Conservation (phyloP, 2,329 filamentous ascomycete species). For the Calonectria ilicicola region DNA sequence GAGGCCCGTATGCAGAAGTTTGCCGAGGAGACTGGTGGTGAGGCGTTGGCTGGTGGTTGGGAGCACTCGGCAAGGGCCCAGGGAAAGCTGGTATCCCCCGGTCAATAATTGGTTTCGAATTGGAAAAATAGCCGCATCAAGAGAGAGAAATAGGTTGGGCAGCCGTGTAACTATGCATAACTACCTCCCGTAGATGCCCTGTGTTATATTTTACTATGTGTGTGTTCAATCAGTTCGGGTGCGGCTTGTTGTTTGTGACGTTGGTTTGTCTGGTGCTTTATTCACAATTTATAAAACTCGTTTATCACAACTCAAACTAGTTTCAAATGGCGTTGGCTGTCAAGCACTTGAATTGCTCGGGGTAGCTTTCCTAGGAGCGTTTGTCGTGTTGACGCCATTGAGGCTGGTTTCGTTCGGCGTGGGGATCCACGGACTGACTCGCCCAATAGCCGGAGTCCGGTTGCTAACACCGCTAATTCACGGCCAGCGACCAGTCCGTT, state of each 20-base stretch:
- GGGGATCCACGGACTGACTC: constrained; percentile 18
- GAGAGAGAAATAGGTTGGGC: constrained; percentile 31
- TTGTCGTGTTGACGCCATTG: constrained; percentile 11
- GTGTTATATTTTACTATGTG: constrained; percentile 46
- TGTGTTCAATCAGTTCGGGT: constrained; percentile 38
- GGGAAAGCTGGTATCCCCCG: constrained; percentile 88
- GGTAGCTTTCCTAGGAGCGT: not conserved
- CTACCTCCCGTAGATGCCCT: constrained; percentile 43
- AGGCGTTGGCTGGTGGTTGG: constrained; percentile 90
- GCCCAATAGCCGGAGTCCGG: constrained; percentile 21
- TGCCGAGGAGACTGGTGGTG: constrained; percentile 77
- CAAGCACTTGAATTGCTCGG: not conserved
- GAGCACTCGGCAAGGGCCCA: constrained; percentile 78
- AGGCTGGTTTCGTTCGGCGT: not conserved
- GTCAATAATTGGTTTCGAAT: constrained; percentile 73
- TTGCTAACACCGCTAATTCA: constrained; percentile 41
- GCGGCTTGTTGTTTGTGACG: not conserved
- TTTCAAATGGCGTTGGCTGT: not conserved
- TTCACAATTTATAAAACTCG: not conserved
- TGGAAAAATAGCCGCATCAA: constrained; percentile 29
- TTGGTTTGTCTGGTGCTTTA: not conserved
- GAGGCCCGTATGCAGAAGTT: constrained; percentile 91
- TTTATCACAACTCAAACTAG: not conserved
- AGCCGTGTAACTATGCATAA: constrained; percentile 44
- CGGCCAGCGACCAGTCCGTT: not conserved